Base-by-base conservation (phyloP, 169 alveolate species). In the Cryptosporidium canis region DNA sequence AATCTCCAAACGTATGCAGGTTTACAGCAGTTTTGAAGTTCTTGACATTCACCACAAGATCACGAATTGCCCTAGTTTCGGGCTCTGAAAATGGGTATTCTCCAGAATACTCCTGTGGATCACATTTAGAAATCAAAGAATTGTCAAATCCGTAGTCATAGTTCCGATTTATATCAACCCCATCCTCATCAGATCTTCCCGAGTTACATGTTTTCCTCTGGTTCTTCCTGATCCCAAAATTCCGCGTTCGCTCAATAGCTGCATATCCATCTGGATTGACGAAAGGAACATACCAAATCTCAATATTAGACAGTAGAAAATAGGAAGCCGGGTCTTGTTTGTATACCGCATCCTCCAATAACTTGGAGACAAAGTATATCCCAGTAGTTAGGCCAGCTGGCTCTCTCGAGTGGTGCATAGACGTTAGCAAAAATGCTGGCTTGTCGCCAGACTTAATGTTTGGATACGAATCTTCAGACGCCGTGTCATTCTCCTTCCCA, bases 231-330 rank as follows among this genome's bases (percentile, higher is more conserved):
- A 84, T 66, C 24, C 67, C 65, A 35, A 24, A 65, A 44, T 41
- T 39, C 29, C 58, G 44, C 24, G 68, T 61, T n/a, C 43, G n/a
- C 47, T 84, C 91, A 6, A 85, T 68, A 33, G 83, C 90, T 16
- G 47, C 91, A 67, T 83, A 90, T 41, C 91, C 92, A 77, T 90
- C 92, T 14, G 92, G 92, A 63, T 90, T 90, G 29, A 90, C 83
- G 56, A 58, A 48, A 11, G 92, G 92, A 0, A 90, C 51, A 24
- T 66, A 68, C 85, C 87, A 83, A 53, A 83, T 35, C 14, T 65
- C 72, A 6, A 43, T 72, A 18, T 35, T 55, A 0, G 85, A 72
- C 1, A 72, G 37, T 33, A 72, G 18, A 48, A 43, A 47, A n/a
- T 35, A 33, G 14, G 85, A 35, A n/a, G 53, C 29, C 12, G 44